Percentiles rank a stretch among this genome's conserved stretches.
These are phyloP conservation scores for Pichia sp. DNA, from an alignment of 1,139 yeast genomes.

Conservation along the genomic window DNA sequence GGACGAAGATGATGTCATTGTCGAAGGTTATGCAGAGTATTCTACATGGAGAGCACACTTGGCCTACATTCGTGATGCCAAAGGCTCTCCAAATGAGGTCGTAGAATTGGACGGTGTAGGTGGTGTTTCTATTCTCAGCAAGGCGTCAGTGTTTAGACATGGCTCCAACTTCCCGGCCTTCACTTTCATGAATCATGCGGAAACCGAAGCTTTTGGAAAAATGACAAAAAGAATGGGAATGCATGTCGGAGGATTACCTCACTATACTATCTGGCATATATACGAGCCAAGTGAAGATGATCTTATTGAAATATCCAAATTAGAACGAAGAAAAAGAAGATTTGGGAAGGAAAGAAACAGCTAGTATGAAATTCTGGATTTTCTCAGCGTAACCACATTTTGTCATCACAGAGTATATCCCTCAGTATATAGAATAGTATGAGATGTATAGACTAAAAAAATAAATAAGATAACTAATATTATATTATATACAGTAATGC, in stretches of 20 bases:
- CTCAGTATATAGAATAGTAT: not conserved
- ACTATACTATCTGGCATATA: constrained; percentile 82
- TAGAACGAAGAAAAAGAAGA: constrained; percentile 63
- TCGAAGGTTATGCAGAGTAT: constrained; percentile 86
- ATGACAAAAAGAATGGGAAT: constrained; percentile 77
- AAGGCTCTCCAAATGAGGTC: constrained; percentile 62
- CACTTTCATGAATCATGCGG: constrained; percentile 83
- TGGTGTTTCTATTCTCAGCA: constrained; percentile 81
- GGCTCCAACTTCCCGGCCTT: constrained; percentile 87
- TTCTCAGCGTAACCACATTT: not conserved
- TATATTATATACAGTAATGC: not conserved
- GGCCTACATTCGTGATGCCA: constrained; percentile 63
- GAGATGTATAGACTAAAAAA: not conserved
- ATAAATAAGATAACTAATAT: not conserved
- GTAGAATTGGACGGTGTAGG: constrained; percentile 85
- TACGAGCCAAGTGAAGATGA: constrained; percentile 92
- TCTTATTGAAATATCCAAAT: constrained; percentile 62
- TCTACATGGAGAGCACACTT: constrained; percentile 86
- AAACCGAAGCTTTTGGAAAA: constrained; percentile 86
- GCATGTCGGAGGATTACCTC: constrained; percentile 79
- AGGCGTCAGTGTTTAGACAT: constrained; percentile 70
- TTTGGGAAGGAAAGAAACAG: constrained; percentile 7
- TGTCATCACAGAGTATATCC: not conserved
- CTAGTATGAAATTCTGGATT: not conserved
- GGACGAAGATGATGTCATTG: constrained; percentile 81